Evolutionary conservation across 2,329 filamentous ascomycete genomes (phyloP).

Genomic region (Aspergillus brasiliensis): DNA sequence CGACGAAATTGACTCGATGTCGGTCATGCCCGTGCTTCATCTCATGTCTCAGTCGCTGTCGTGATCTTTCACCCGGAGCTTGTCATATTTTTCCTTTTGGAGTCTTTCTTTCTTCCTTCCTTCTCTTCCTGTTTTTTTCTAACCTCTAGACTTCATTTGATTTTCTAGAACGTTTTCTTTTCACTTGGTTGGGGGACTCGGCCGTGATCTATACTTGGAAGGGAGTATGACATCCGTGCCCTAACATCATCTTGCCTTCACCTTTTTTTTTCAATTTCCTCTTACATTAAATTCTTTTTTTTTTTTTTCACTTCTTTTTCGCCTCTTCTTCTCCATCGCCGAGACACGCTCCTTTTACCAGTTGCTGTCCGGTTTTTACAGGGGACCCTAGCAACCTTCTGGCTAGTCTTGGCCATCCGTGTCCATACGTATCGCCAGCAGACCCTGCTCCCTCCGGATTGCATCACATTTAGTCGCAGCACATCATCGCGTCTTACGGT

Average conservation of each 20-base stretch:
- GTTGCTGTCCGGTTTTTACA: not conserved
- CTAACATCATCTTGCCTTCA: not conserved
- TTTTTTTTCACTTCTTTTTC: no score
- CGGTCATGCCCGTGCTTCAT: no score
- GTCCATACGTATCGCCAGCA: constrained; percentile 4
- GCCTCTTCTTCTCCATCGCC: no score
- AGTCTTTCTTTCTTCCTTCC: not conserved
- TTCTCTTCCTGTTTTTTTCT: no score
- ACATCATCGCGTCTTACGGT: constrained; percentile 27
- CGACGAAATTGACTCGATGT: no score
- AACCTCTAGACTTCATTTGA: not conserved
- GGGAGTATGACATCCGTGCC: not conserved
- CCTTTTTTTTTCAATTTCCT: not conserved
- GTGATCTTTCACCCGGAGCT: no score
- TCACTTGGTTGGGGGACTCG: no score
- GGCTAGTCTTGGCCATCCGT: constrained; percentile 1
- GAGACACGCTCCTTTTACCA: no score
- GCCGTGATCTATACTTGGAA: not conserved
- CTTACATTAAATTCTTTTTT: not conserved
- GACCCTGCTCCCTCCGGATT: constrained; percentile 31
- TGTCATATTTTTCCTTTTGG: not conserved
- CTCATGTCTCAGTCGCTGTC: not conserved
- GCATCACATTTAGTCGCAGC: constrained; percentile 34
- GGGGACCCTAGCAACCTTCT: not conserved
- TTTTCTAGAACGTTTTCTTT: not conserved